Evolutionary conservation across 1,284 basidiomycete genomes (phyloP), one percentile per base, ranked within the genome.

Genomic region (Cryptococcus jaspeensis): DNA sequence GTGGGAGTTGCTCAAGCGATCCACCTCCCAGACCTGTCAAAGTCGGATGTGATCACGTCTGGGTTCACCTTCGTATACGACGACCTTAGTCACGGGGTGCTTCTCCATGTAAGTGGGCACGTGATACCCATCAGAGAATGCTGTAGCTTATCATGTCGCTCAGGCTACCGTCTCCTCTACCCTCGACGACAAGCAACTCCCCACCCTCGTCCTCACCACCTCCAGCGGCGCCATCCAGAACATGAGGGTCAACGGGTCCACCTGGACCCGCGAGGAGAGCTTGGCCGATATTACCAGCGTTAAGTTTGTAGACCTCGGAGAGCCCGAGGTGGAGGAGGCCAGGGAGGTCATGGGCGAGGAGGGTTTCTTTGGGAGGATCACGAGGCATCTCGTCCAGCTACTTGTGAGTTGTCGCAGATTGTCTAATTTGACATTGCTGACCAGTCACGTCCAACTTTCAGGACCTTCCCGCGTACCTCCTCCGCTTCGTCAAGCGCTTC

Each of bases 241-340:
- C 11, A 88, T 89, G 84, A 80, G 85, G 47, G 82, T 84, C 35
- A 81, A 85, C 42, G 50, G 49, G 1, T 73, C 85, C 18, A 79
- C 84, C 51, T 97, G 92, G 92, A 84, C 83, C 0, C 81, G 91
- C 41, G 92, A 97, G 70, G 94, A 98, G 70, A 83, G 85, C 0
- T 80, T 96, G 12, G 80, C 89, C 0, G 81, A 85, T 22, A 81
- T 90, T 48, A 79, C 82, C 18, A 81, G 82, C 0, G 85, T 86
- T 2, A 83, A 85, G 55, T 84, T 92, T 56, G 83, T 95, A 40
- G 88, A 92, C 65, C 81, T 95, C 8, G 89, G 90, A 0, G 89
- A 91, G 74, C 78, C 76, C 53, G 81, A 82, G 65, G 74, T 83
- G 7, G 79, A 78, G 49, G 78, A 79, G 36, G 70, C 80, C 4